Evolutionary conservation across 139 green algal species (phyloP).

Genomic region (Chlamydomonas incerta): DNA sequence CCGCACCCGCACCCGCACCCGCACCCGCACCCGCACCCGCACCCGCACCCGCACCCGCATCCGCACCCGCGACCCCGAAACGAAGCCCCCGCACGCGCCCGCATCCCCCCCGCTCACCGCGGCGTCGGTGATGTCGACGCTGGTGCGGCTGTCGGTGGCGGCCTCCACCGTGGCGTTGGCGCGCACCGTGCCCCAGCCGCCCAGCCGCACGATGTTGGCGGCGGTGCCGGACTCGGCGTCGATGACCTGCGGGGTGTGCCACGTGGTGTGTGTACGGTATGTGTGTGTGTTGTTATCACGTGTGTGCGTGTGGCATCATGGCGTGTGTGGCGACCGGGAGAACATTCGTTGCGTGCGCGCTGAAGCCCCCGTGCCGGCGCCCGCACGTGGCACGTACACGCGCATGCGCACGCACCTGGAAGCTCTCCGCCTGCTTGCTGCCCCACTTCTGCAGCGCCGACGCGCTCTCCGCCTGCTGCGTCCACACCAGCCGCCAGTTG

Average conservation of each 20-base stretch:
- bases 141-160: conserved; percentile 54
- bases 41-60: not conserved
- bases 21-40: not conserved
- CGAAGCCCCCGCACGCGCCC: no score
- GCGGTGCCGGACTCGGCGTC: conserved; percentile 55
- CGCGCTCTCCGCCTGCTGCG: conserved; percentile 70
- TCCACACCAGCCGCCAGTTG: conserved; percentile 82
- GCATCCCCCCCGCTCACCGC: not conserved
- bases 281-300: no score
- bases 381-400: no score
- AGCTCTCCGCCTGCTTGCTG: conserved; percentile 40
- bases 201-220: conserved; percentile 79
- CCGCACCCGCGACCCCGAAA: no score
- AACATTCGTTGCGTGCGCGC: no score
- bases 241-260: conserved; percentile 64
- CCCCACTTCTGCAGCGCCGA: conserved; percentile 75
- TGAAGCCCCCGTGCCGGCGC: no score
- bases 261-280: no score
- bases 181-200: conserved; percentile 55
- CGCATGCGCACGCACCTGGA: not conserved
- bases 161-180: conserved; percentile 64
- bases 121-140: conserved; percentile 58
- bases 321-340: no score
- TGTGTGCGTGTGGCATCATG: no score
- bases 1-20: no score